Percentiles rank a stretch among this genome's conserved stretches.
These are phyloP conservation scores for Pseudozyma hubeiensis DNA, from an alignment of 1,284 basidiomycete species.

Conservation along the genomic window DNA sequence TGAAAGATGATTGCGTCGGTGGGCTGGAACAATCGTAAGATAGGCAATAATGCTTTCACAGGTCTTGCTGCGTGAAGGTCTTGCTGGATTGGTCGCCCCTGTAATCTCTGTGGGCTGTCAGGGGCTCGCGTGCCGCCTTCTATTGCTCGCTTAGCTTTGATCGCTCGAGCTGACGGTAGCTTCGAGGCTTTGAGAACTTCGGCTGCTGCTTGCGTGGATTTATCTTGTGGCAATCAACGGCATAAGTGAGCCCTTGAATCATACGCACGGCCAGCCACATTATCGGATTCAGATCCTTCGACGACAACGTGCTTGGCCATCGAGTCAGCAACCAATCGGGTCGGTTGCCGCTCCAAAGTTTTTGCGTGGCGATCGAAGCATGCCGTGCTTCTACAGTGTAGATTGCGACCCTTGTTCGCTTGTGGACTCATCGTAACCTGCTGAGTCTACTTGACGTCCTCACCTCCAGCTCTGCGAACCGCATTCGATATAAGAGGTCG, in stretches of 20 bases:
- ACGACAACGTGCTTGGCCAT: too few species aligned
- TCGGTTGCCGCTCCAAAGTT: conserved; percentile 4
- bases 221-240: too few species aligned
- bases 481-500: background rate
- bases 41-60: background rate
- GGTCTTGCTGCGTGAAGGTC: background rate
- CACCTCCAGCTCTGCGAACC: background rate
- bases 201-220: conserved; percentile 1
- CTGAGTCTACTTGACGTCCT: too few species aligned
- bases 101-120: background rate
- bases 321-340: background rate
- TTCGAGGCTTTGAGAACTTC: conserved; percentile 3
- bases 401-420: background rate
- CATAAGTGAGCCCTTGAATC: too few species aligned
- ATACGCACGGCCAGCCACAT: too few species aligned
- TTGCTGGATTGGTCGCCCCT: too few species aligned
- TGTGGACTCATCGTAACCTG: background rate
- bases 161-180: conserved; percentile 1
- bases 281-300: background rate
- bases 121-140: background rate
- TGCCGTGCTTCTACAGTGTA: too few species aligned
- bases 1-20: background rate
- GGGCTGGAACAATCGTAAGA: background rate
- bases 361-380: background rate
- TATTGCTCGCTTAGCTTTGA: conserved; percentile 6